Conservation (phyloP, 345 rosid species). For the Gossypium raimondii region DNA sequence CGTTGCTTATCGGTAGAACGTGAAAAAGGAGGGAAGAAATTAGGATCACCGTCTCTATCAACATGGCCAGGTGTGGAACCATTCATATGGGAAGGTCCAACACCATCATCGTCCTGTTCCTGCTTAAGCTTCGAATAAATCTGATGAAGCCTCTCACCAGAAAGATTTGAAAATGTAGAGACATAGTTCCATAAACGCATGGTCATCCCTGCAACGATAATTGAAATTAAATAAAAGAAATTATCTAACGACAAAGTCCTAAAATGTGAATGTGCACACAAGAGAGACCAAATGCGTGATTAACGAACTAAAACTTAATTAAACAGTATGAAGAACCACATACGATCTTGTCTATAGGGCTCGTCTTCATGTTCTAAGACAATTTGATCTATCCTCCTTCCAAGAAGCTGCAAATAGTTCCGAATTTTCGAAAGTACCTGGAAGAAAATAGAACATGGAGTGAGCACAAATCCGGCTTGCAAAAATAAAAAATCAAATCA, state of each 20-base stretch:
- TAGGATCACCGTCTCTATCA: constrained; percentile 42
- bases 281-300: neutral
- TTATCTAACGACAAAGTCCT: neutral
- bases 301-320: neutral
- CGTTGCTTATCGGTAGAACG: constrained; percentile 47
- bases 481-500: neutral
- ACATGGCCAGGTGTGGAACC: constrained; percentile 39
- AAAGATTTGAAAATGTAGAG: constrained; percentile 87
- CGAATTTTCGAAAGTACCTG: constrained; percentile 96
- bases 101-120: constrained; percentile 71
- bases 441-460: constrained; percentile 3
- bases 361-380: constrained; percentile 68
- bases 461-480: neutral
- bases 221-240: neutral
- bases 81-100: constrained; percentile 64
- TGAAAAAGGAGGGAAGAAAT: constrained; percentile 35
- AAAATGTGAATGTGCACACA: neutral
- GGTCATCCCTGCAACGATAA: constrained; percentile 64
- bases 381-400: constrained; percentile 75
- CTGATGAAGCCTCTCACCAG: constrained; percentile 85
- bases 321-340: constrained; percentile 23
- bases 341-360: constrained; percentile 80
- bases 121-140: constrained; percentile 85
- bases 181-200: constrained; percentile 92
- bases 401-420: constrained; percentile 86